A percentile compares a stretch with the other conserved stretches of the same genome.
phyloP scores from a whole-genome alignment of 139 green algal genomes.

The Chlorella ohadii region DNA sequence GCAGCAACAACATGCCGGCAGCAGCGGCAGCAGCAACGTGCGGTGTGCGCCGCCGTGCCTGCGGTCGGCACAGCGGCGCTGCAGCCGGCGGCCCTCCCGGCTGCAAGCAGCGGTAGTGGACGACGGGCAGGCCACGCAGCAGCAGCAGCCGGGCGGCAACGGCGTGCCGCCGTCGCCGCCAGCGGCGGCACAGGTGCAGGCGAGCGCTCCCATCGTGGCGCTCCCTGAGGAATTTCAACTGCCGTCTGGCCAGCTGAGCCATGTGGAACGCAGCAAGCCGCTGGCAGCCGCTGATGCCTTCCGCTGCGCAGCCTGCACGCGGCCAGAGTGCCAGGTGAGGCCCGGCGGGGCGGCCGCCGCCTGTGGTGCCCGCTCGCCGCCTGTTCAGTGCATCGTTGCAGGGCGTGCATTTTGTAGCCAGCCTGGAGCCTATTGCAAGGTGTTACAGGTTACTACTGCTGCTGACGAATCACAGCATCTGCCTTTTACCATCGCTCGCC shows the following conservation, averaged over 20 bases:
- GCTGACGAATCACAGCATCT: too few species aligned
- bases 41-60: background rate
- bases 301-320: slow-evolving; percentile 77
- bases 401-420: too few species aligned
- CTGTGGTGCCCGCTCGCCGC: background rate
- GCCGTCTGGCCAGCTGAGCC: slow-evolving; percentile 14
- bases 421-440: too few species aligned
- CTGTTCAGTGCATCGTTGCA: background rate
- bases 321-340: slow-evolving; percentile 66
- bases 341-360: too few species aligned
- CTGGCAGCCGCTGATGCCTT: slow-evolving; percentile 63
- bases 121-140: background rate
- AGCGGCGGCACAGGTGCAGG: too few species aligned
- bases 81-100: too few species aligned
- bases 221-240: slow-evolving; percentile 41
- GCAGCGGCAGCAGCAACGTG: background rate
- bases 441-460: background rate
- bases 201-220: background rate
- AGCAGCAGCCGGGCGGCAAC: background rate
- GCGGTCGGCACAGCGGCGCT: background rate
- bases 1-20: too few species aligned
- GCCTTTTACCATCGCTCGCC: too few species aligned
- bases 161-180: too few species aligned
- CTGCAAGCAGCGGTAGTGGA: background rate
- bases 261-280: slow-evolving; percentile 9